Base-by-base conservation (phyloP, 179 eudicot genomes). In the Drosera spatulata region DNA sequence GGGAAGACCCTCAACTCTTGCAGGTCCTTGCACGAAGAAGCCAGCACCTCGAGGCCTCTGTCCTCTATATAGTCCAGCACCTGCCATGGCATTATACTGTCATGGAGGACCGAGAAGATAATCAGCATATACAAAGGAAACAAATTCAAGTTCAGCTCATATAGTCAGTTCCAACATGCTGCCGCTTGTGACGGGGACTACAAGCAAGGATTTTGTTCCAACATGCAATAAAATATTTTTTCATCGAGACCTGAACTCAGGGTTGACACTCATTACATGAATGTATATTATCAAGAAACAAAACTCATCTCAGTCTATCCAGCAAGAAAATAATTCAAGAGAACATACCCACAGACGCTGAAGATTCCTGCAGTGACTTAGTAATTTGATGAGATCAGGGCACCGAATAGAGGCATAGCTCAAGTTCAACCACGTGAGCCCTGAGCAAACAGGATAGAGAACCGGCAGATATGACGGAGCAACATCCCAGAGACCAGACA, bases 21-120 rank as follows among this genome's bases (percentile, higher is more conserved):
- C 50, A 84, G 69, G 55, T 79, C 75, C 70, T 84, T 84, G 66
- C 91, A 84, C 11, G 77, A 75, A 9, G 69, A 49, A 37, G 91
- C 79, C 15, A 84, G 66, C n/a, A 70, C 71, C 44, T 77, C 71
- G 13, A 84, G 80, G 59, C 91, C 91, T 41, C 61, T 54, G 53
- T 84, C 91, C 68, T 84, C 91, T 44, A 84, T 84, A 71, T 59
- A 73, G 72, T 84, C 91, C 67, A 84, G 63, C 22, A 84, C 87
- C 91, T 84, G 72, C 37, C 37, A 52, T 50, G 33, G 33, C 33
- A 22, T 22, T 22, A 22, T 22, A 22, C 33, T 22, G 33, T 22
- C 33, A 22, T 22, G 33, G 33, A 22, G 33, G 33, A 22, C 33
- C 33, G 33, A 22, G 33, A 43, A 43, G 45, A 43, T 4, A 4